Conservation (phyloP, 2,329 filamentous ascomycete species). For the Trichoderma sp. region DNA sequence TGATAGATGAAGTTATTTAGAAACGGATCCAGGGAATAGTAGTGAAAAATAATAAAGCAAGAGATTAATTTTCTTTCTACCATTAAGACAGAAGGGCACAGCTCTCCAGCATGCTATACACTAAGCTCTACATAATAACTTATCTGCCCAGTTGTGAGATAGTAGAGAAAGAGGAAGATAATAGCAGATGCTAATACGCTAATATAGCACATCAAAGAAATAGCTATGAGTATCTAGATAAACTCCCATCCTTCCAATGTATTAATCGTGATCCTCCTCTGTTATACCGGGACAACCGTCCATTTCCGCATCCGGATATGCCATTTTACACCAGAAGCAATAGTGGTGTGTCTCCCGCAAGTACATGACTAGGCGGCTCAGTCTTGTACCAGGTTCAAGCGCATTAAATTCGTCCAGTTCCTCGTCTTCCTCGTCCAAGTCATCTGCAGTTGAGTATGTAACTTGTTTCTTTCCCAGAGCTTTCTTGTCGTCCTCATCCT, state of each 20-base stretch:
- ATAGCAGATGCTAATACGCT: background rate
- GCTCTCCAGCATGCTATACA: background rate
- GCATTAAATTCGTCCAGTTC: conserved; percentile 80
- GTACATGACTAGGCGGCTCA: conserved; percentile 65
- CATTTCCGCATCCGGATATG: conserved; percentile 71
- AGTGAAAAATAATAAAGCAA: background rate
- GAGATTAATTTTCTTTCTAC: background rate
- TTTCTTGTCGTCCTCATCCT: conserved; percentile 69
- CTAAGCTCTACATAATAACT: background rate
- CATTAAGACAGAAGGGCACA: background rate
- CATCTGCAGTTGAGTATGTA: conserved; percentile 60
- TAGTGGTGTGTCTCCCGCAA: conserved; percentile 72
- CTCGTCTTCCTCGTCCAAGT: conserved; percentile 73
- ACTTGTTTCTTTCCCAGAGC: conserved; percentile 61
- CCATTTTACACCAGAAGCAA: conserved; percentile 95
- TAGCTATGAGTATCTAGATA: background rate
- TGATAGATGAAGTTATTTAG: fast-evolving
- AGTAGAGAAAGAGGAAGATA: background rate
- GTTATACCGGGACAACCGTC: conserved; percentile 84
- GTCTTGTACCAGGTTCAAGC: conserved; percentile 62
- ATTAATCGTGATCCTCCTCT: conserved; percentile 73
- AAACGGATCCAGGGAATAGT: background rate
- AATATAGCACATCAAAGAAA: background rate
- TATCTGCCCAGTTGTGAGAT: background rate
- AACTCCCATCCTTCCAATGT: no score